Evolutionary conservation across 495 filamentous ascomycete species (phyloP).

Genomic region (Penicillium waksmanii): DNA sequence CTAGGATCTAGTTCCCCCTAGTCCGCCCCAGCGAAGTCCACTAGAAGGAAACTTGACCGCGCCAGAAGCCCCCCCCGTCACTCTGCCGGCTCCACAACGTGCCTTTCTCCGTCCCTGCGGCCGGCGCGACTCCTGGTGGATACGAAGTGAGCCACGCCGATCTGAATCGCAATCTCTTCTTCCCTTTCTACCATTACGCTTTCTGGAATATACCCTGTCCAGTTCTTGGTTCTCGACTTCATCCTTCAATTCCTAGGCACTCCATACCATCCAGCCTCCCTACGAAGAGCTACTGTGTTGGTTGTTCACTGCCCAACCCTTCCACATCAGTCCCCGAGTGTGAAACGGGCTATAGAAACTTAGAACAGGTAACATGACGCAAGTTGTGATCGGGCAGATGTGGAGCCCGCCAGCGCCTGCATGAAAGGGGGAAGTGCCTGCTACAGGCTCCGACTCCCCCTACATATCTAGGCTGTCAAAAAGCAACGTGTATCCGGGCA

Average conservation of each 20-base stretch:
- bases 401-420: slow-evolving; percentile 12
- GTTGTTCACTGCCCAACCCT: not conserved
- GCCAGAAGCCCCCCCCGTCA: slow-evolving; percentile 43
- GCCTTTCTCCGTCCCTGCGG: slow-evolving; percentile 38
- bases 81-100: slow-evolving; percentile 43
- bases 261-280: too few species aligned
- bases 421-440: slow-evolving; percentile 18
- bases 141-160: slow-evolving; percentile 34
- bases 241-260: too few species aligned
- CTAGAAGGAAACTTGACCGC: slow-evolving; percentile 40
- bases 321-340: slow-evolving; percentile 3
- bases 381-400: slow-evolving; percentile 13
- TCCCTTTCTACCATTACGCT: slow-evolving; percentile 4
- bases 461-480: slow-evolving; percentile 9
- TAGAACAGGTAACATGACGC: slow-evolving; percentile 13
- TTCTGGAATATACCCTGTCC: not conserved
- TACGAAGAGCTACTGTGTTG: too few species aligned
- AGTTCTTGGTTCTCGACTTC: not conserved
- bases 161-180: slow-evolving; percentile 34
- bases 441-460: slow-evolving; percentile 7
- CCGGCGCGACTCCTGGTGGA: slow-evolving; percentile 29
- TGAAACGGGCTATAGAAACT: slow-evolving; percentile 20
- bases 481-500: slow-evolving; percentile 6
- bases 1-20: slow-evolving; percentile 25
- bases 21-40: slow-evolving; percentile 34